Evolutionary conservation across 805 yeast species (phyloP).

Genomic region (Barnettozyma botsteinii): DNA sequence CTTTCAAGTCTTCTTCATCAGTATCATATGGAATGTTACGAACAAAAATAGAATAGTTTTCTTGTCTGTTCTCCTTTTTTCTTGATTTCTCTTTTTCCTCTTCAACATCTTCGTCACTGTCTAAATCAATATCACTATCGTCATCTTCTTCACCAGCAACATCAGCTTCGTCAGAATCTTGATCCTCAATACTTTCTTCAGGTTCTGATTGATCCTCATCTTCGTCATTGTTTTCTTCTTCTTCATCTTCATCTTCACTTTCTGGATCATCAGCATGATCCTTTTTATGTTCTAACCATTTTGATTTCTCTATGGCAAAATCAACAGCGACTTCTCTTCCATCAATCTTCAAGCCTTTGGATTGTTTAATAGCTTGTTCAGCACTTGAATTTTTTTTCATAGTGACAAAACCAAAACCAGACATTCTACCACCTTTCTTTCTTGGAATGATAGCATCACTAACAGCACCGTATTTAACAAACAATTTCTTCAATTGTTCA

Average conservation of each 20-base stretch:
- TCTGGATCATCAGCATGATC: constrained; percentile 32
- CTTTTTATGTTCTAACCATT: constrained; percentile 61
- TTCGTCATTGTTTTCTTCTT: constrained; percentile 23
- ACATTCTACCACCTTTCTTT: constrained; percentile 80
- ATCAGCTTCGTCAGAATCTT: constrained; percentile 25
- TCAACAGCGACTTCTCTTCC: constrained; percentile 93
- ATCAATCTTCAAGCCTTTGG: constrained; percentile 70
- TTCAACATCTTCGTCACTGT: constrained; percentile 29
- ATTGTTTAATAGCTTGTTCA: constrained; percentile 69
- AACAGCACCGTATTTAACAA: constrained; percentile 78
- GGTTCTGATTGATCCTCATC: constrained; percentile 19
- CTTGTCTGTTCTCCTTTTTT: constrained; percentile 52
- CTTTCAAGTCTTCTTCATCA: constrained; percentile 66
- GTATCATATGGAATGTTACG: constrained; percentile 95
- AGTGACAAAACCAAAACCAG: constrained; percentile 92
- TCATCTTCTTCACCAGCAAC: constrained; percentile 25
- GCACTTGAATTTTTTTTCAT: constrained; percentile 80
- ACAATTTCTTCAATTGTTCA: constrained; percentile 59
- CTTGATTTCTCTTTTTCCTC: constrained; percentile 28
- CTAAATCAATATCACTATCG: constrained; percentile 25
- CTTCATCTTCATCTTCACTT: constrained; percentile 28
- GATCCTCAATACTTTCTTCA: constrained; percentile 21
- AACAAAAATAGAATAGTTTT: constrained; percentile 70
- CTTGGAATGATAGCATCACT: constrained; percentile 86
- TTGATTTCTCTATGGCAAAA: constrained; percentile 82